Evolutionary conservation across 139 green algal species (phyloP), one percentile per base, ranked within the genome.

Genomic region (Chlorella vulgaris): DNA sequence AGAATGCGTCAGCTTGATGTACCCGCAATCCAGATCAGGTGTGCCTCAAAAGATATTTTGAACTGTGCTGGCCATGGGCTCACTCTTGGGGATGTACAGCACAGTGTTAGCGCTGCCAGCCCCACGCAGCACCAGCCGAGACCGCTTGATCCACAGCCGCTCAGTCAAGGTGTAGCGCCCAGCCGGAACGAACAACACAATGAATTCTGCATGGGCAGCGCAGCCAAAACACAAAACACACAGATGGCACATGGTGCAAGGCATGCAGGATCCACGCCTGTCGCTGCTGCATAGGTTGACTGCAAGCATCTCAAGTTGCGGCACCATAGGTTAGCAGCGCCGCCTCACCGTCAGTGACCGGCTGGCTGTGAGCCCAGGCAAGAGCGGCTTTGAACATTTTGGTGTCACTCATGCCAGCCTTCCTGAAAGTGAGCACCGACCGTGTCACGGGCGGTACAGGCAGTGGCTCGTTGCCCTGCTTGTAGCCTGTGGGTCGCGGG

Each of bases 61-160:
- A n/a, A n/a, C n/a, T n/a, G n/a, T n/a, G n/a, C n/a, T n/a, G n/a
- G n/a, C n/a, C n/a, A n/a, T n/a, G n/a, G n/a, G 29, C 69, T 60
- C 69, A 77, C 71, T 78, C 33, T 78, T 35, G 2, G 71, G 71
- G 31, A 78, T 50, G 55, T 66, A 35, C 6, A 78, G 71, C 51
- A 51, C 50, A 31, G 71, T 78, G 21, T 7, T 18, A 33, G 33
- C 71, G 21, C 8, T 22, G 33, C 71, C 71, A 0, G 71, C 71
- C 15, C 71, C 71, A 0, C 71, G 71, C 71, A 78, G 71, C 50
- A 78, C 71, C 71, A 67, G 5, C 18, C 71, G 51, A 4, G 71
- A 67, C 13, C 71, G 71, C 47, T 22, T 7, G 50, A 78, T 78
- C 22, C 13, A 19, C 71, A 78, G 50, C 47, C 24, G 22, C 4